Conservation (phyloP, 148 eudicot species). For the Agrostemma githago region DNA sequence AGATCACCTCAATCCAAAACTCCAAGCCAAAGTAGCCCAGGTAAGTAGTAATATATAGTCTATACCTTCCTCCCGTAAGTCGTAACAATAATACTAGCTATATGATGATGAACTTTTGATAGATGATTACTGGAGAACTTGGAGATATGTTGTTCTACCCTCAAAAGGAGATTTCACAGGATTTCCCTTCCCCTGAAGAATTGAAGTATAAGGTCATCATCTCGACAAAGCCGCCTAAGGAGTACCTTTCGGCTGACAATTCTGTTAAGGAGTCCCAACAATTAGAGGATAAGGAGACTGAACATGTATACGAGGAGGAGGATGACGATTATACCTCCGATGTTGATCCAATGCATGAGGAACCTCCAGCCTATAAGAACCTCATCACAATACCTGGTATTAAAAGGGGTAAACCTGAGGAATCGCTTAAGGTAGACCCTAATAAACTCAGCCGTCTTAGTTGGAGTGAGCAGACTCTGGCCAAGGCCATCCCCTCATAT, state of each 20-base stretch:
- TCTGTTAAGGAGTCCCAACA: slow-evolving; percentile 9
- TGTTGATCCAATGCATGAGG: slow-evolving; percentile 23
- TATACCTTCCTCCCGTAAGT: too few relatives aligned
- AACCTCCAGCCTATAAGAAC: slow-evolving; percentile 51
- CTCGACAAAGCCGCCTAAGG: slow-evolving; percentile 69
- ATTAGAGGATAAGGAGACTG: not conserved
- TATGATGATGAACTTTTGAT: not conserved
- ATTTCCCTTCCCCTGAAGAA: slow-evolving; percentile 60
- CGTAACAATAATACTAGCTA: not conserved
- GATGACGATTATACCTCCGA: slow-evolving; percentile 2
- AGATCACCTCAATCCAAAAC: slow-evolving; percentile 57
- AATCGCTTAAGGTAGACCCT: slow-evolving; percentile 57
- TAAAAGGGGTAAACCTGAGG: slow-evolving; percentile 59
- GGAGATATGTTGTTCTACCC: slow-evolving; percentile 42
- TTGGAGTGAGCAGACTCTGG: slow-evolving; percentile 73
- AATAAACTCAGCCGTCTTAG: slow-evolving; percentile 68
- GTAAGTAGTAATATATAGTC: slow-evolving; percentile 20
- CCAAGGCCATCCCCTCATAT: slow-evolving; percentile 52
- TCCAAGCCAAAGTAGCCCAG: slow-evolving; percentile 67
- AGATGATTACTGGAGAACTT: slow-evolving; percentile 50
- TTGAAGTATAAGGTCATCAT: slow-evolving; percentile 43
- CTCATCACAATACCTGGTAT: slow-evolving; percentile 66
- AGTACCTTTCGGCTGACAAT: slow-evolving; percentile 35
- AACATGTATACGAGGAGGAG: slow-evolving; percentile 27
- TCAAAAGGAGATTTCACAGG: slow-evolving; percentile 34